Evolutionary conservation across 2,329 filamentous ascomycete genomes (phyloP), one percentile per base, ranked within the genome.

Genomic region (Reticulascus tulasneorum): DNA sequence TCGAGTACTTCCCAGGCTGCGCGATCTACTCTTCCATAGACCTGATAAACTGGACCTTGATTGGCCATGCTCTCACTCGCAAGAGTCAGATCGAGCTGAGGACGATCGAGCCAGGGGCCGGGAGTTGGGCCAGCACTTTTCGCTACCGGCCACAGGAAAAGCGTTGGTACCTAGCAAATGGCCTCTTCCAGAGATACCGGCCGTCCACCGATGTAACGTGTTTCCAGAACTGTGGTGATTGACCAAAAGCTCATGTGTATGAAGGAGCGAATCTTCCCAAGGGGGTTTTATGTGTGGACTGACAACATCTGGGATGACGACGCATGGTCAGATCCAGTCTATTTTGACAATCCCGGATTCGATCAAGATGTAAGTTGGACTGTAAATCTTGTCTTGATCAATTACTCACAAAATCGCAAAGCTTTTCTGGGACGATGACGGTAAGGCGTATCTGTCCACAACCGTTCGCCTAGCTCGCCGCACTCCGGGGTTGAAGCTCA

Each of bases 1-100:
- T 82, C 38, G 77, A 82, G 51, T 77, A 69, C 52, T 80, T 77
- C 41, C 77, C 77, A 0, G 75, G 75, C 5, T 69, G 71, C n/a
- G 72, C 75, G 11, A 75, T 82, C 38, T 79, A 81, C 47, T 66
- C 75, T 18, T 77, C 71, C 15, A 70, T 56, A 1, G 67, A 76
- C 43, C 59, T 77, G 9, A 53, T 73, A 8, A 65, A 68, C 26
- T 77, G 73, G 72, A 58, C 58, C 6, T 62, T 75, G n/a, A 68
- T 75, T 28, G 67, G 64, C 5, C 66, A 75, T 44, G 73, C 69
- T 3, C 56, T 77, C 31, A 75, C 58, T 9, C 60, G 72, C 22
- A 63, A 62, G 28, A 66, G 60, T 24, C 72, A 77, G 49, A 55
- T 76, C 10, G 65, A 76, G 35, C 63, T 77, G 52, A 61, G 71